A percentile compares a stretch with the other conserved stretches of the same genome.
Conservation (phyloP, 495 filamentous ascomycete genomes). For the Pseudomonodictys pantanalensis region DNA sequence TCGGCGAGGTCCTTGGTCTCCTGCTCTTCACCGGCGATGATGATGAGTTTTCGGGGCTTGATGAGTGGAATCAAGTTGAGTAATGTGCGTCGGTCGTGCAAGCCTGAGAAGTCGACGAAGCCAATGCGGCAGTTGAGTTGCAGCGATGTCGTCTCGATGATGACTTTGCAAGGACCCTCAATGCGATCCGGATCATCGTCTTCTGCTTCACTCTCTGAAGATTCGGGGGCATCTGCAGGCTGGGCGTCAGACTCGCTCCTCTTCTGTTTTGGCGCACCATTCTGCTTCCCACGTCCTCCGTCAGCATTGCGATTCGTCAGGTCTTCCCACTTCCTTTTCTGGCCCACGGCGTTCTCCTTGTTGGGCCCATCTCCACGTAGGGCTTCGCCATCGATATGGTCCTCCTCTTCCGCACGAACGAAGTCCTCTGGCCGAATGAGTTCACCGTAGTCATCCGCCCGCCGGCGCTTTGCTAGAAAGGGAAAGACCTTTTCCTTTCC, state of each 20-base stretch:
- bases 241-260: constrained; percentile 30
- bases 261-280: constrained; percentile 34
- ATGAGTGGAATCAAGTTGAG: constrained; percentile 95
- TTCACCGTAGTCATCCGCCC: constrained; percentile 89
- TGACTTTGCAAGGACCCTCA: constrained; percentile 69
- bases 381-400: constrained; percentile 69
- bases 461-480: constrained; percentile 72
- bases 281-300: constrained; percentile 26
- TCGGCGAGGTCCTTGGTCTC: constrained; percentile 75
- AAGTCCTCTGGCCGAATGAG: constrained; percentile 91
- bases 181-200: constrained; percentile 51
- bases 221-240: constrained; percentile 27
- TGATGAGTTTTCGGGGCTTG: constrained; percentile 85
- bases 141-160: constrained; percentile 58
- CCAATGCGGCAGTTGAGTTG: constrained; percentile 69
- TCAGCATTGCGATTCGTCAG: constrained; percentile 37
- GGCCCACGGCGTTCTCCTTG: constrained; percentile 69
- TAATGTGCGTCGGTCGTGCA: constrained; percentile 88
- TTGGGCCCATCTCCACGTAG: constrained; percentile 44
- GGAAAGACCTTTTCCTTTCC: constrained; percentile 93
- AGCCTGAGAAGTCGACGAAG: constrained; percentile 85
- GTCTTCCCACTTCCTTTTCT: constrained; percentile 93
- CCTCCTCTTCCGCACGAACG: constrained; percentile 86
- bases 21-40: constrained; percentile 72
- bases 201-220: constrained; percentile 46